phyloP scores from a whole-genome alignment of 2,329 filamentous ascomycete genomes.

The Apiospora phragmitis region DNA sequence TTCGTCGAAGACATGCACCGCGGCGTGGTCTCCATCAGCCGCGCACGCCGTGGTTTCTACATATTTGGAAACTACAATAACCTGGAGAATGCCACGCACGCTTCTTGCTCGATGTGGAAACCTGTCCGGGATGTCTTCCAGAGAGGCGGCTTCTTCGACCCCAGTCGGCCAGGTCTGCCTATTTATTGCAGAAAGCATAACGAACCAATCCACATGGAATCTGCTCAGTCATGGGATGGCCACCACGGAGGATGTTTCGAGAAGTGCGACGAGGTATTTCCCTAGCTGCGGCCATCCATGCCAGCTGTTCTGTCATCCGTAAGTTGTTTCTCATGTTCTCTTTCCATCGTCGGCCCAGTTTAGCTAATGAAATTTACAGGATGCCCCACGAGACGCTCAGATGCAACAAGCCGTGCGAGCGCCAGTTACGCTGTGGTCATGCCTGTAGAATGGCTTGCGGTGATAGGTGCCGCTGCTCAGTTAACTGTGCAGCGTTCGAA shows the following conservation, averaged over 20 bases:
- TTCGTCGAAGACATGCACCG: constrained; percentile 69
- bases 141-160: constrained; percentile 31
- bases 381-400: constrained; percentile 26
- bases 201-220: constrained; percentile 49
- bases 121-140: constrained; percentile 42
- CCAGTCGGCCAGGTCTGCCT: constrained; percentile 49
- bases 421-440: constrained; percentile 26
- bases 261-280: constrained; percentile 23
- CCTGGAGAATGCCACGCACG: constrained; percentile 44
- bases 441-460: constrained; percentile 29
- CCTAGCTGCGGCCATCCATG: constrained; percentile 30
- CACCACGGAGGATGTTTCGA: constrained; percentile 30
- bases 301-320: constrained; percentile 32
- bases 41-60: constrained; percentile 78
- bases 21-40: constrained; percentile 60
- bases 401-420: constrained; percentile 28
- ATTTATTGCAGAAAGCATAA: constrained; percentile 64
- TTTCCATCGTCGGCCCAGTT: neutral
- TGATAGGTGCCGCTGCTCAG: constrained; percentile 23
- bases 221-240: constrained; percentile 52
- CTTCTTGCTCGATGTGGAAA: constrained; percentile 42
- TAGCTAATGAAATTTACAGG: constrained; percentile 16
- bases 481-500: constrained; percentile 1
- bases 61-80: constrained; percentile 75
- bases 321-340: constrained; percentile 18